Evolutionary conservation across 2,329 filamentous ascomycete genomes (phyloP), one percentile per base, ranked within the genome.

Genomic region (Keithomyces neogunnii): DNA sequence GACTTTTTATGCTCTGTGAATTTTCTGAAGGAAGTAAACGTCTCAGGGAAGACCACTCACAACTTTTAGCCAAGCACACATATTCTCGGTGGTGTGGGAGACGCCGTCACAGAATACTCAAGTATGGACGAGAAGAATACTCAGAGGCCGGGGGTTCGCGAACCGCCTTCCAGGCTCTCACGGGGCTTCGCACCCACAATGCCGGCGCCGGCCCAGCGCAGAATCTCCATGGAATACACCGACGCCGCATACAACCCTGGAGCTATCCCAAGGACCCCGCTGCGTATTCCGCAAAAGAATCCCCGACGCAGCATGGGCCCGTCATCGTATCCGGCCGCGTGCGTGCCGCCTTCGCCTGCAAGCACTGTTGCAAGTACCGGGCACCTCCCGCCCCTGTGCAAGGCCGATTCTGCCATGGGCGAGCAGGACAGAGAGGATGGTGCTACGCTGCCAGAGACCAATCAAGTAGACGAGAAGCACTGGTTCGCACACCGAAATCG

Each of bases 201-300:
- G 47, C 60, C 62, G 35, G 60, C 61, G 38, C 63, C 73, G 61
- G 8, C 26, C 3, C 29, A 49, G 5, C 5, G 47, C 4, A 68
- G 69, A 26, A 60, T 69, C 50, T 69, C 72, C 50, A 61, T 60
- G 32, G 69, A 73, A 59, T 62, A 69, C 54, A 64, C 50, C 49
- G 7, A 56, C 51, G 26, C 55, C 53, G 29, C 36, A 26, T 29
- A 56, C 54, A 44, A 53, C 49, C 32, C 56, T 45, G 57, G 57
- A 19, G 55, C 57, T 33, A 44, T 58, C 9, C 60, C 63, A 8
- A 56, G 49, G 30, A 55, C 54, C 35, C 61, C 62, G 11, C 60
- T 65, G 3, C 63, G 62, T 13, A 57, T 66, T 4, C 66, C 63
- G 5, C 58, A 56, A 31, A 68, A 62, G 53, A 60, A 63, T 3